Evolutionary conservation across 805 yeast genomes (phyloP), one percentile per base, ranked within the genome.

Genomic region (Cyberlindnera euphorbiiphila): DNA sequence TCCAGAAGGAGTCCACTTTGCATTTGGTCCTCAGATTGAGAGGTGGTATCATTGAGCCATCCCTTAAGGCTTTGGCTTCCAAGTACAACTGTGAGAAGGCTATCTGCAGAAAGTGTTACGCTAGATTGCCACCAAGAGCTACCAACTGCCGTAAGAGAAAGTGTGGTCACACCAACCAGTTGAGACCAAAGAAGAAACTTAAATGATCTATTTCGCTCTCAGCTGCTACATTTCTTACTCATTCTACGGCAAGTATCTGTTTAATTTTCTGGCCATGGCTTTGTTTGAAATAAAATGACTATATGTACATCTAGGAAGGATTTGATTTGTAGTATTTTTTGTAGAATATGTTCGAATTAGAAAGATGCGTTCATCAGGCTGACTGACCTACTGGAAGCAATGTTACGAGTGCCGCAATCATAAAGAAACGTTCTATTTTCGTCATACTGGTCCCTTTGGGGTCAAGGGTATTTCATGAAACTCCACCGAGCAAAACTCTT

Each of bases 101-200:
- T 57, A 91, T 93, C 71, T 93, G 98, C 83, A 94, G 98, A 77
- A 86, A 89, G 72, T 93, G 98, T 81, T 93, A 93, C 84, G 97
- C 98, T 64, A 93, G 98, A 82, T 89, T 93, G 69, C 98, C 98
- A 68, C 96, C 98, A 76, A 94, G 98, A 85, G 98, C 98, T 64
- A 93, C 98, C 75, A 93, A 93, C 96, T 93, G 98, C 84, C 88
- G 98, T 81, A 93, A 93, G 98, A 88, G 97, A 87, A 93, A 93
- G 84, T 93, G 98, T 78, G 98, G 98, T 68, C 98, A 93, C 94
- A 80, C 96, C 71, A 93, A 93, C 83, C 98, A 93, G 81, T 86
- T 93, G 75, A 88, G 98, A 81, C 98, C 98, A 76, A 93, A 91
- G 95, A 91, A 91, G 95, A 91, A 91, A 89, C 81, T 87, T 71